phyloP scores from a whole-genome alignment of 2,329 filamentous ascomycete species.

The Tolypocladium cylindrosporum region DNA sequence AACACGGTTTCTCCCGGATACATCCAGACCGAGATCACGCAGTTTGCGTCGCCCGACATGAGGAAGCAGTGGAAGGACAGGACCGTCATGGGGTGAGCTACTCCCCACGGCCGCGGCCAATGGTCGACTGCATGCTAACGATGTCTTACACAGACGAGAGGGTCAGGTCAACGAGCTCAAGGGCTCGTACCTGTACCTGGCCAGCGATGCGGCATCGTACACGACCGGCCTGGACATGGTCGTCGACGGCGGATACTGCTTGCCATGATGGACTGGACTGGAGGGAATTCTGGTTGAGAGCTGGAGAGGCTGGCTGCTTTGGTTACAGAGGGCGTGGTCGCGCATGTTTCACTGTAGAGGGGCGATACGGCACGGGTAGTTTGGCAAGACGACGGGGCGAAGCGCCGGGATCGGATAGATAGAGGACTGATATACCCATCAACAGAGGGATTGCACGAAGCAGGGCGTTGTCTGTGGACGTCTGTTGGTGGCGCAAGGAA shows the following conservation, averaged over 20 bases:
- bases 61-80: conserved; percentile 68
- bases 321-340: not conserved
- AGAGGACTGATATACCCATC: not conserved
- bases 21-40: conserved; percentile 62
- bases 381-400: not conserved
- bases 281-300: not conserved
- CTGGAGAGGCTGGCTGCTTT: not conserved
- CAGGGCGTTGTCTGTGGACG: not conserved
- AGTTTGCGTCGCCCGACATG: conserved; percentile 53
- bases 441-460: not conserved
- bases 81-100: conserved; percentile 61
- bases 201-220: conserved; percentile 73
- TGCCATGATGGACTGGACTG: conserved; percentile 25
- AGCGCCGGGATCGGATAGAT: not conserved
- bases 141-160: conserved; percentile 41
- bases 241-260: conserved; percentile 65
- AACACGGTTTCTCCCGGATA: conserved; percentile 69
- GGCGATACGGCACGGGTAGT: not conserved
- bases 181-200: conserved; percentile 72
- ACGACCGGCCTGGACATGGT: conserved; percentile 67
- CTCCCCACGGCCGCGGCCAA: not conserved
- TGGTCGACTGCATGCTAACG: not conserved
- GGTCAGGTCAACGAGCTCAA: conserved; percentile 67
- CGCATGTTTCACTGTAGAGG: not conserved
- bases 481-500: not conserved